A percentile compares a stretch with the other conserved stretches of the same genome.
phyloP scores from a whole-genome alignment of 768 basidiomycete species.

The Nidula microcarpa region DNA sequence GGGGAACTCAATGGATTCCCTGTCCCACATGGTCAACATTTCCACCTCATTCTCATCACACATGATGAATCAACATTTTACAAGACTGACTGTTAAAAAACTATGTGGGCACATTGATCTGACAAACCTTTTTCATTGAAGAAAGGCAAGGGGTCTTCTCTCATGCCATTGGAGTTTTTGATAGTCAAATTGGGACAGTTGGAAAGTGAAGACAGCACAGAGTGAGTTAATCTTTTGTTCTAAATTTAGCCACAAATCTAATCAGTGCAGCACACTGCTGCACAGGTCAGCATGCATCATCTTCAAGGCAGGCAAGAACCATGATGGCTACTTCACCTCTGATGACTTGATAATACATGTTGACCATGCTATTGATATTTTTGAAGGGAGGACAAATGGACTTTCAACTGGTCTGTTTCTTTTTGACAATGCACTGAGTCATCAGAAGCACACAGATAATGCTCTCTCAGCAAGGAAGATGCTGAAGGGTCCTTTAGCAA shows the following conservation, averaged over 20 bases:
- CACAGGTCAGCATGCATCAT: conserved; percentile 11
- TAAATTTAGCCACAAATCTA: background rate
- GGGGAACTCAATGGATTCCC: background rate
- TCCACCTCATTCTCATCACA: background rate
- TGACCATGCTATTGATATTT: conserved; percentile 23
- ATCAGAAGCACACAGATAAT: conserved; percentile 19
- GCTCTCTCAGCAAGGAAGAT: conserved; percentile 22
- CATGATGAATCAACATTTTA: background rate
- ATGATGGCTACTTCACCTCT: conserved; percentile 24
- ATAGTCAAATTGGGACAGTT: conserved; percentile 8
- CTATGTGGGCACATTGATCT: background rate
- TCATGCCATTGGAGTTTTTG: background rate
- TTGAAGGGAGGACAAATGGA: conserved; percentile 20
- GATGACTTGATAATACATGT: conserved; percentile 20
- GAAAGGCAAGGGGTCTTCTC: background rate
- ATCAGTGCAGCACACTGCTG: background rate
- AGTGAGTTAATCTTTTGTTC: conserved; percentile 10
- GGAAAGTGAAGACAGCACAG: conserved; percentile 6
- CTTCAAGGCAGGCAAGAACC: conserved; percentile 24
- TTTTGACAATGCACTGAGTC: conserved; percentile 12
- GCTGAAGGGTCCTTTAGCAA: conserved; percentile 14
- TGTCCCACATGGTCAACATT: background rate
- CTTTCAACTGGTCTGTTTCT: conserved; percentile 19
- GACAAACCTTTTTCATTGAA: background rate
- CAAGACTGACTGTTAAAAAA: background rate